phyloP scores from a whole-genome alignment of 1,139 yeast species.

The Geotrichum cucujoidarum region DNA sequence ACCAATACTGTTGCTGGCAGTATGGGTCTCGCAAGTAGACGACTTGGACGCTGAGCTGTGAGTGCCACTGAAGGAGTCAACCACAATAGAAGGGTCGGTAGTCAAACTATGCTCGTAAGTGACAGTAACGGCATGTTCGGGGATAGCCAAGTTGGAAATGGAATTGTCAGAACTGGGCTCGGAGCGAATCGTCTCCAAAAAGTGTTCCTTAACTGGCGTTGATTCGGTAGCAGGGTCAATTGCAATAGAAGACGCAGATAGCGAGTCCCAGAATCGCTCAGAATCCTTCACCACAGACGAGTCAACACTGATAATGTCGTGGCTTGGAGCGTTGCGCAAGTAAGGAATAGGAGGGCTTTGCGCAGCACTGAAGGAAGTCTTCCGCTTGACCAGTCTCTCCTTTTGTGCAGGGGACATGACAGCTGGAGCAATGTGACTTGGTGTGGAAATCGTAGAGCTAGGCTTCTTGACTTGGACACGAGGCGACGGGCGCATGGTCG shows the following conservation, averaged over 20 bases:
- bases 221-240: background rate
- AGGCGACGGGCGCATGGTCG: background rate
- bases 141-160: background rate
- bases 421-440: background rate
- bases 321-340: background rate
- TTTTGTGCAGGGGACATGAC: background rate
- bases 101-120: background rate
- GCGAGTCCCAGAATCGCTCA: background rate
- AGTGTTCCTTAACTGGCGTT: background rate
- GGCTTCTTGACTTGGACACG: background rate
- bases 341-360: background rate
- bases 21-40: background rate
- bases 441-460: background rate
- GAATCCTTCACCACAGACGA: slow-evolving; percentile 11
- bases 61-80: background rate
- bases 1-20: background rate
- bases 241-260: background rate
- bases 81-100: background rate
- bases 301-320: background rate
- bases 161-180: background rate
- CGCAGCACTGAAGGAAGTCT: slow-evolving; percentile 1
- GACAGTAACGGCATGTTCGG: background rate
- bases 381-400: background rate
- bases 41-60: background rate
- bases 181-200: slow-evolving; percentile 4